Percentiles rank a stretch among this genome's conserved stretches.
Evolutionary conservation across 441 rosid genomes (phyloP).

Genomic region (Raphanus hybrid): DNA sequence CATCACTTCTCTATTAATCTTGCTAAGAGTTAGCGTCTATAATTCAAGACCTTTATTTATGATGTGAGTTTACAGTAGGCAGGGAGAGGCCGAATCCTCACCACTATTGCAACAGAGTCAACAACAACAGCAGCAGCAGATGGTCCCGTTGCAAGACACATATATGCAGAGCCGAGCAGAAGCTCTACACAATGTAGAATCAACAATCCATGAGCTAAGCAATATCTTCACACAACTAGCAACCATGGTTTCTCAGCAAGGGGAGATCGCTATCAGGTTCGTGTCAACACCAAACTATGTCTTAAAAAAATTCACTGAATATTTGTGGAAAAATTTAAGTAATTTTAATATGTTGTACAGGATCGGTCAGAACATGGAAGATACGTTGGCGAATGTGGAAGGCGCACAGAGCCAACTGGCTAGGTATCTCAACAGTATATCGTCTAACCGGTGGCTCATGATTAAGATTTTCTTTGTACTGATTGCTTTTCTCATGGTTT

Average conservation of each 20-base stretch:
- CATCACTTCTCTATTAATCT: conserved; percentile 3
- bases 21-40: no score
- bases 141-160: conserved; percentile 89
- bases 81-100: conserved; percentile 67
- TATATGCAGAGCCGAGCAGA: conserved; percentile 97
- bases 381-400: conserved; percentile 80
- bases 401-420: conserved; percentile 90
- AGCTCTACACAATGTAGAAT: conserved; percentile 91
- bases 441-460: conserved; percentile 97
- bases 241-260: conserved; percentile 95
- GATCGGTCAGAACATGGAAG: conserved; percentile 97
- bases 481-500: conserved; percentile 88
- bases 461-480: conserved; percentile 91
- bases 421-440: conserved; percentile 86
- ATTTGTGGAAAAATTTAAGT: not conserved
- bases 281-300: conserved; percentile 8
- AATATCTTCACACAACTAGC: conserved; percentile 87
- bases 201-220: conserved; percentile 92
- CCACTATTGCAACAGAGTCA: conserved; percentile 65
- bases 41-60: conserved; percentile 5
- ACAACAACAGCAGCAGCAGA: conserved; percentile 68
- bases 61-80: conserved; percentile 54
- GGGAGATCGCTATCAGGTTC: conserved; percentile 94
- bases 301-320: not conserved
- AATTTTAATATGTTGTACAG: conserved; percentile 45